Evolutionary conservation across 1,284 basidiomycete species (phyloP), one percentile per base, ranked within the genome.

Genomic region (Leccinum angustisporum): DNA sequence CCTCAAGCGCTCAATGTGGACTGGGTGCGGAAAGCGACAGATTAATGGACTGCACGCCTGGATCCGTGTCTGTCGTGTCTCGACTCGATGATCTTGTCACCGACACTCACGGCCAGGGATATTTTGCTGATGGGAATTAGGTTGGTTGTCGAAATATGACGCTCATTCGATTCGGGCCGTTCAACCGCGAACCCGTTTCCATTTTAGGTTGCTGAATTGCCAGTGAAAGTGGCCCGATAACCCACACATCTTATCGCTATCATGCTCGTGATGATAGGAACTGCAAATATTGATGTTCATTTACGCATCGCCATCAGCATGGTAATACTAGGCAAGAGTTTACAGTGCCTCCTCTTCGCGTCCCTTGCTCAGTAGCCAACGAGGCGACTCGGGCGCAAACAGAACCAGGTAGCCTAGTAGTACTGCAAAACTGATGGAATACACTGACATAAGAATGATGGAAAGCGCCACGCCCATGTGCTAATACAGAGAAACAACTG

Each of bases 381-480:
- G 85, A 55, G 88, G 88, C 0, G 87, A 90, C 71, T 91, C 89
- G 36, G 89, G 89, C 11, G 77, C 79, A 71, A 87, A 85, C 72
- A 79, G 81, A 66, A 91, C 75, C 18, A 91, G 72, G 66, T 63
- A 60, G n/a, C n/a, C n/a, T n/a, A n/a, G n/a, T n/a, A n/a, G n/a
- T 90, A 75, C 72, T 91, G 90, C 53, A 87, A 64, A 60, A 87
- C 61, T 1, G 88, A 83, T 11, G 88, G 87, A 50, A 86, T 69
- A 61, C 76, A 86, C 72, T 91, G 90, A n/a, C n/a, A n/a, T 30
- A 91, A 76, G 33, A 84, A 69, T 14, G 88, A 90, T 25, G 90
- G 88, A 57, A 90, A 79, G 66, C 90, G 85, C 90, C 90, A 92
- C 34, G 87, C 76, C 90, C 89, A 91, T 16, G 83, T 81, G 67